Evolutionary conservation across 2,329 filamentous ascomycete species (phyloP).

Genomic region (Chalaropsis ovoidea): DNA sequence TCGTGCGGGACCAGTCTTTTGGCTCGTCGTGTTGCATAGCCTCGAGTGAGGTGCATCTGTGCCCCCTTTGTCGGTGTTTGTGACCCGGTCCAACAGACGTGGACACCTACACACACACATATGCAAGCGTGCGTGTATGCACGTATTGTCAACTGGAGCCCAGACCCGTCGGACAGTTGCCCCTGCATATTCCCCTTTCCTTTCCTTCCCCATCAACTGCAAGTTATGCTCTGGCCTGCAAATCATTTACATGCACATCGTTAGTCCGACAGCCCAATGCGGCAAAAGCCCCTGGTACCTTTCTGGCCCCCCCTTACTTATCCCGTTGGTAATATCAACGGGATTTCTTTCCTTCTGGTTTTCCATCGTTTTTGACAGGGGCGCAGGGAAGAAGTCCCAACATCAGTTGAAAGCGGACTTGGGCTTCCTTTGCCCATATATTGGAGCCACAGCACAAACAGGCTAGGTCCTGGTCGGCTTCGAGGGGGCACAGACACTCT

Average conservation of each 20-base stretch:
- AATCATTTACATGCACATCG: conserved; percentile 12
- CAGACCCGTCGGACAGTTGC: background rate
- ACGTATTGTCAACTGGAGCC: background rate
- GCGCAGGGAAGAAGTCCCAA: conserved; percentile 8
- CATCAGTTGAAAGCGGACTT: conserved; percentile 4
- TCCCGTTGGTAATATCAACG: background rate
- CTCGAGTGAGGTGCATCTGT: conserved; percentile 2
- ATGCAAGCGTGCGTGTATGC: no score
- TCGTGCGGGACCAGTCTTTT: background rate
- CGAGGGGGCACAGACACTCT: conserved; percentile 10
- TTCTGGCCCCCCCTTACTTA: background rate
- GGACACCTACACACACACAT: background rate
- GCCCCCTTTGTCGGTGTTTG: conserved; percentile 3
- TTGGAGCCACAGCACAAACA: background rate
- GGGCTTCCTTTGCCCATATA: conserved; percentile 3
- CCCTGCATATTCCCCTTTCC: conserved; percentile 16
- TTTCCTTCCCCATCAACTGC: background rate
- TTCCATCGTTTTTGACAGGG: background rate
- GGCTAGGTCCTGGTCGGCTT: conserved; percentile 3
- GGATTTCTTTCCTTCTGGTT: background rate
- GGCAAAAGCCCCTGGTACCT: conserved; percentile 16
- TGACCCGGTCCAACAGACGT: background rate
- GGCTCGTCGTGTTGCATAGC: background rate
- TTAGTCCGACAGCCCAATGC: background rate
- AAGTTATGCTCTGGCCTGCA: conserved; percentile 4